Percentiles rank a stretch among this genome's conserved stretches.
phyloP scores from a whole-genome alignment of 225 moss, liverwort and hornwort species.

The Pleurozium schreberi region DNA sequence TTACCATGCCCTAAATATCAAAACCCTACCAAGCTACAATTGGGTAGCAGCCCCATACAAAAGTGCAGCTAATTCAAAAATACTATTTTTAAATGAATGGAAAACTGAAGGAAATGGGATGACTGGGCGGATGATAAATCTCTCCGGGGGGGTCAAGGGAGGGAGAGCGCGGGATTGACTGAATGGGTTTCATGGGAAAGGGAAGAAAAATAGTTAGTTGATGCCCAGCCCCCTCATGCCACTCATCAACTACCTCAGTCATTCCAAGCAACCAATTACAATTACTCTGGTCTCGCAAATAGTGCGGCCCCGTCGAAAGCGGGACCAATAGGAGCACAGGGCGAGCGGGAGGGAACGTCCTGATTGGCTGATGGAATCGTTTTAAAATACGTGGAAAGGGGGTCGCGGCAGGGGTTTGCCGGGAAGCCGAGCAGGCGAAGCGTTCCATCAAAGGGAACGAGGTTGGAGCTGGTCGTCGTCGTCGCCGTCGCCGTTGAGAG shows the following conservation, averaged over 20 bases:
- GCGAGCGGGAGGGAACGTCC: neutral
- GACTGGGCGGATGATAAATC: neutral
- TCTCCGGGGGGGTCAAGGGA: too few species aligned
- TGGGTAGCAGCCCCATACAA: neutral
- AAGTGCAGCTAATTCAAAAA: neutral
- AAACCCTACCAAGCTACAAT: neutral
- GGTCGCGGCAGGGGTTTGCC: neutral
- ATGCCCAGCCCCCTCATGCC: neutral
- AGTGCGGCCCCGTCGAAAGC: neutral
- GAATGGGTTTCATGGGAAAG: slow-evolving; percentile 12
- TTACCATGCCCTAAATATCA: neutral
- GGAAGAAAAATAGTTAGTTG: slow-evolving; percentile 39
- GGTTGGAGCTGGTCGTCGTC: neutral
- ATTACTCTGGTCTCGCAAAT: neutral
- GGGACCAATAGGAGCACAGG: neutral
- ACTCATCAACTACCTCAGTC: neutral
- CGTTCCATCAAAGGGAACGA: neutral
- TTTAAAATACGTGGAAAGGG: neutral
- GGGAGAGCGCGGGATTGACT: neutral
- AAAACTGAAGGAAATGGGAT: neutral
- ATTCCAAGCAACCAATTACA: neutral
- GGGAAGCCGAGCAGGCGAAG: neutral
- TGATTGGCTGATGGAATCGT: neutral
- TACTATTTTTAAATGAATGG: neutral
- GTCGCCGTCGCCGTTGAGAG: neutral